These are phyloP conservation scores for Piper betle DNA, from an alignment of 164 flowering plant species.

Conservation along the genomic window DNA sequence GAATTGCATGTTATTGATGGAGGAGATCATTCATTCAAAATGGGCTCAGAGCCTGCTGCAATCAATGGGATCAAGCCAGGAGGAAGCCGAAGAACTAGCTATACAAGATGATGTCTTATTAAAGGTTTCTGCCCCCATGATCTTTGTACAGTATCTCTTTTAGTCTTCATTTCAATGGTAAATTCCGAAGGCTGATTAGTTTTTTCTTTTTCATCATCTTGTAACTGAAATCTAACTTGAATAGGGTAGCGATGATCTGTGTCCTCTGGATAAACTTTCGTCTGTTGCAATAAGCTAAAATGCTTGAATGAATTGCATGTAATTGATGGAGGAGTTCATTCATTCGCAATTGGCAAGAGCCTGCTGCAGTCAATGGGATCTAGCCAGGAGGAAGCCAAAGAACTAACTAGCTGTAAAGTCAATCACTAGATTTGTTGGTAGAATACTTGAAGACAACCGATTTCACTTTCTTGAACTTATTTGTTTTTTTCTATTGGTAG, in stretches of 20 bases:
- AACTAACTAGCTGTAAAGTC: constrained; percentile 45
- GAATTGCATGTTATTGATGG: constrained; percentile 66
- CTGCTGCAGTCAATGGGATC: constrained; percentile 28
- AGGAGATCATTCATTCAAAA: constrained; percentile 87
- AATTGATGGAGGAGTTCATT: constrained; percentile 82
- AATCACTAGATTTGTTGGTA: constrained; percentile 36
- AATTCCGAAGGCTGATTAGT: not conserved
- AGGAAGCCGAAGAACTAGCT: constrained; percentile 60
- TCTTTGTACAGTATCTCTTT: constrained; percentile 68
- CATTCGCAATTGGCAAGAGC: constrained; percentile 72
- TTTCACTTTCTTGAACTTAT: no score
- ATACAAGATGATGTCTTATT: constrained; percentile 51
- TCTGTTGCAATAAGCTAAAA: constrained; percentile 55
- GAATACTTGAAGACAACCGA: constrained; percentile 6
- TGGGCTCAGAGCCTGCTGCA: constrained; percentile 55
- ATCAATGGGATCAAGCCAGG: constrained; percentile 29
- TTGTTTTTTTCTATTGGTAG: no score
- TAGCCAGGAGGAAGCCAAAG: constrained; percentile 61
- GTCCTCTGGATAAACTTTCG: constrained; percentile 59
- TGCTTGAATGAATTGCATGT: constrained; percentile 41
- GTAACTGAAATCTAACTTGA: not conserved
- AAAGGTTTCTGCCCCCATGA: constrained; percentile 44
- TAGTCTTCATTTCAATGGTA: not conserved
- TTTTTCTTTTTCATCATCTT: not conserved
- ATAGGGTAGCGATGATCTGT: constrained; percentile 81